phyloP scores from a whole-genome alignment of 139 green algal species.

The Chlorella sp. region DNA sequence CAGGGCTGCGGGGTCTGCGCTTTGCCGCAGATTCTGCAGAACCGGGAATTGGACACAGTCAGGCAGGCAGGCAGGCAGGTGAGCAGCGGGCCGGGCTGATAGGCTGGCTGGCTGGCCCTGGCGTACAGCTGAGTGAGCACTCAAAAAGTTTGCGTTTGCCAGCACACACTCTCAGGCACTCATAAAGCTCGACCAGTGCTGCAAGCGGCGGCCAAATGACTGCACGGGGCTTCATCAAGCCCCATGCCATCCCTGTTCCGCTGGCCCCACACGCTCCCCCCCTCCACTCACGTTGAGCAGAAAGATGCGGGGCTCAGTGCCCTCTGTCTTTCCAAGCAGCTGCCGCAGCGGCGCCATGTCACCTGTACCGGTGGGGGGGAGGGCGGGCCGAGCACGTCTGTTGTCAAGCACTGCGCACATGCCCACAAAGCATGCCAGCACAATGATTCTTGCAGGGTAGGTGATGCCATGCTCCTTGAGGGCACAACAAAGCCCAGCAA shows the following conservation, averaged over 20 bases:
- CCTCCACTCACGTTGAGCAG: neutral
- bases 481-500: neutral
- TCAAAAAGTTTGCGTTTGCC: neutral
- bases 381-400: too few species aligned
- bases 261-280: neutral
- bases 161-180: too few species aligned
- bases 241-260: neutral
- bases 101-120: neutral
- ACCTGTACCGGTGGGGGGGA: neutral
- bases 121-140: neutral
- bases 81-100: neutral
- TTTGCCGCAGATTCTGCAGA: conserved; percentile 33
- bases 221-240: neutral
- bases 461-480: neutral
- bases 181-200: too few species aligned
- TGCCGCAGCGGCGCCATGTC: conserved; percentile 25
- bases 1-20: neutral
- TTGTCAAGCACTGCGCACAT: neutral
- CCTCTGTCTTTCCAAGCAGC: conserved; percentile 7
- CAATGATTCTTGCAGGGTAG: neutral
- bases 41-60: neutral
- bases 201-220: neutral
- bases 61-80: neutral
- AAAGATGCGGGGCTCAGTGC: neutral
- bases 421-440: neutral